Conservation (phyloP, 2,329 filamentous ascomycete species). For the Colletotrichum shisoi region DNA sequence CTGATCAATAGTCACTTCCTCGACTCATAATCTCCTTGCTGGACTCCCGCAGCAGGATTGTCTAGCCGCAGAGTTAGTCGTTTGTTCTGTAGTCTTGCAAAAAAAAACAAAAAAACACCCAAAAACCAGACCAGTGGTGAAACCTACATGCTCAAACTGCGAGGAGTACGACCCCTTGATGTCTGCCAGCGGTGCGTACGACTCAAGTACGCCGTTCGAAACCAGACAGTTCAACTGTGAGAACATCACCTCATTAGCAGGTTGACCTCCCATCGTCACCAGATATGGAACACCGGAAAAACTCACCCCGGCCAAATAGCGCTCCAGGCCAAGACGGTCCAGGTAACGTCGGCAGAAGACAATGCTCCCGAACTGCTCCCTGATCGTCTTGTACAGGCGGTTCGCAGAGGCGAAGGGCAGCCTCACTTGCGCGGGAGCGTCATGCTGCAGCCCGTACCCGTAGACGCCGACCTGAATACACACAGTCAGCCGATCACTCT, state of each 20-base stretch:
- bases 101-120: neutral
- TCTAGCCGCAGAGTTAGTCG: constrained; percentile 47
- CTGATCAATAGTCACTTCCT: constrained; percentile 58
- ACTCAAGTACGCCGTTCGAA: constrained; percentile 64
- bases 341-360: constrained; percentile 70
- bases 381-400: constrained; percentile 64
- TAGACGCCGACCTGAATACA: constrained; percentile 57
- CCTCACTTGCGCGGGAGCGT: constrained; percentile 48
- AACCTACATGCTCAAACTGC: constrained; percentile 66
- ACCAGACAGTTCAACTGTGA: constrained; percentile 64
- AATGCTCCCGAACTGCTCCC: constrained; percentile 68
- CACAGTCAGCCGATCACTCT: neutral
- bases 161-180: constrained; percentile 68
- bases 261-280: neutral
- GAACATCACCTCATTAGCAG: constrained; percentile 34
- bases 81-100: neutral
- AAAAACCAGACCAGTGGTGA: too few species aligned
- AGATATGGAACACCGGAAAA: neutral
- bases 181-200: constrained; percentile 65
- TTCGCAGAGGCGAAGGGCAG: constrained; percentile 62
- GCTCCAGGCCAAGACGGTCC: constrained; percentile 67
- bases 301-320: constrained; percentile 65
- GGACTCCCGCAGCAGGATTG: constrained; percentile 55
- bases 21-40: constrained; percentile 62
- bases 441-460: constrained; percentile 57